Evolutionary conservation across 495 filamentous ascomycete genomes (phyloP).

Genomic region (Cercophora sp.): DNA sequence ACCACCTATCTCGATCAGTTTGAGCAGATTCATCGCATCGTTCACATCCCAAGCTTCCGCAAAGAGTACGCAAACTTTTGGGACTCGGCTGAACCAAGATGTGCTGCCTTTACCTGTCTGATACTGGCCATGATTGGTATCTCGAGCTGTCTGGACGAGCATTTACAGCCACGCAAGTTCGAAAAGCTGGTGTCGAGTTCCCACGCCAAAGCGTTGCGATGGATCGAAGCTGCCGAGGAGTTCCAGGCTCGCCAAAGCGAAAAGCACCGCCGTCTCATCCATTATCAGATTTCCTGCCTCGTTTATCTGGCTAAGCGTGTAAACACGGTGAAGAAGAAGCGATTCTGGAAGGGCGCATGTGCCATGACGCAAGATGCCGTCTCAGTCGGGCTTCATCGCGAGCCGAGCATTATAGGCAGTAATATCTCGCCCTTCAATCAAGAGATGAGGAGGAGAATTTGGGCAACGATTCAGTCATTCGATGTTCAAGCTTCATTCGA

Average conservation of each 20-base stretch:
- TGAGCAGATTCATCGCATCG: conserved; percentile 44
- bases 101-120: conserved; percentile 44
- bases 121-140: conserved; percentile 40
- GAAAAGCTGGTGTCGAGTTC: conserved; percentile 33
- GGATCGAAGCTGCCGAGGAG: conserved; percentile 36
- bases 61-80: conserved; percentile 43
- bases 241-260: conserved; percentile 38
- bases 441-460: conserved; percentile 64
- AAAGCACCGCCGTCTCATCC: conserved; percentile 40
- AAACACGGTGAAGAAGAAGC: conserved; percentile 45
- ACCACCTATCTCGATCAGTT: conserved; percentile 42
- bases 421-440: conserved; percentile 48
- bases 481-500: conserved; percentile 58
- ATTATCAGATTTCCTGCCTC: conserved; percentile 45
- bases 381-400: conserved; percentile 53
- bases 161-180: conserved; percentile 29
- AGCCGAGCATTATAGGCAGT: conserved; percentile 34
- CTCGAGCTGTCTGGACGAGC: conserved; percentile 33
- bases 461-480: conserved; percentile 58
- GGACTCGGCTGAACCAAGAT: conserved; percentile 35
- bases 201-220: conserved; percentile 31
- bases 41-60: conserved; percentile 44
- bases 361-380: conserved; percentile 54
- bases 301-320: conserved; percentile 42
- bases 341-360: conserved; percentile 54